A percentile compares a stretch with the other conserved stretches of the same genome.
These are phyloP conservation scores for Obba rivulosa DNA, from an alignment of 768 basidiomycete genomes.

Conservation along the genomic window DNA sequence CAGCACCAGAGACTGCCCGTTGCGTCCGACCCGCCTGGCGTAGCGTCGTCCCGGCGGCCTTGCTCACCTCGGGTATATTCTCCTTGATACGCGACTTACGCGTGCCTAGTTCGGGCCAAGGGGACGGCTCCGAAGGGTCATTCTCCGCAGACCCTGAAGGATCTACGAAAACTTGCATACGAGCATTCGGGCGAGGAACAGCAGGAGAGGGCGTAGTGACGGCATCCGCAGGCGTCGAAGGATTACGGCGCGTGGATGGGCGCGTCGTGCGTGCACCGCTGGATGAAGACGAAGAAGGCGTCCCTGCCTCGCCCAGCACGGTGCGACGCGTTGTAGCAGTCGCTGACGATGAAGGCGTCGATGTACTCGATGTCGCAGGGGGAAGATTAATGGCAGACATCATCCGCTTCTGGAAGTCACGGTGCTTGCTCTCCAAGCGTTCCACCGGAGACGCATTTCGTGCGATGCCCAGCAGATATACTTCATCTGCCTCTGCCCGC, in stretches of 20 bases:
- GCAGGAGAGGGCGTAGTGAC: slow-evolving; percentile 24
- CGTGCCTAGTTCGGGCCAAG: slow-evolving; percentile 72
- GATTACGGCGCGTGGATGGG: slow-evolving; percentile 25
- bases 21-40: slow-evolving; percentile 56
- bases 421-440: slow-evolving; percentile 68
- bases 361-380: slow-evolving; percentile 18
- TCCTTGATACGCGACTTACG: slow-evolving; percentile 77
- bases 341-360: slow-evolving; percentile 29
- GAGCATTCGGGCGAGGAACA: slow-evolving; percentile 43
- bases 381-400: slow-evolving; percentile 46
- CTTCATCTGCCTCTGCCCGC: slow-evolving; percentile 82
- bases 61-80: slow-evolving; percentile 66
- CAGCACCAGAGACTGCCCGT: slow-evolving; percentile 40
- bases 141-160: slow-evolving; percentile 43
- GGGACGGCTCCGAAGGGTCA: slow-evolving; percentile 31
- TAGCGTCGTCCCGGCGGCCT: slow-evolving; percentile 61
- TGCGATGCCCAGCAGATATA: slow-evolving; percentile 84
- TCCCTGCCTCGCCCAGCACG: slow-evolving; percentile 40
- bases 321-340: slow-evolving; percentile 31
- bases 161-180: slow-evolving; percentile 71
- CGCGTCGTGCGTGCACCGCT: slow-evolving; percentile 14
- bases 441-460: slow-evolving; percentile 78
- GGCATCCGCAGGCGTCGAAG: slow-evolving; percentile 16
- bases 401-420: slow-evolving; percentile 91
- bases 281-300: slow-evolving; percentile 29